Conservation (phyloP, 163 green algal genomes). For the Coccomyxa subellipsoidea region DNA sequence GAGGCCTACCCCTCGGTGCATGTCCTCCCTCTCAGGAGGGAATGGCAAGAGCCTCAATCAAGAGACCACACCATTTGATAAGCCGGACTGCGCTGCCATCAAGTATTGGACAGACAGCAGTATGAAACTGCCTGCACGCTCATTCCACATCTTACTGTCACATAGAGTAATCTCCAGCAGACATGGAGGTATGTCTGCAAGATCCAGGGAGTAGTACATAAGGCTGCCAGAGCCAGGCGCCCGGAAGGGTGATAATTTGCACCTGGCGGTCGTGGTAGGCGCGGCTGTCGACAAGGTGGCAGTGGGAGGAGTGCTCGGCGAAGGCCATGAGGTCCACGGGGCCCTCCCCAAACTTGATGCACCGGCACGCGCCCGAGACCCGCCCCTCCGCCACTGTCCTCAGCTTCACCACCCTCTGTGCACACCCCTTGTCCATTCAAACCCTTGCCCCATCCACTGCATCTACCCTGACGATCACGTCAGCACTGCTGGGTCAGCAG, state of each 20-base stretch:
- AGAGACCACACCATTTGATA: no score
- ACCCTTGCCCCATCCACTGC: no score
- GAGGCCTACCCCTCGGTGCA: not conserved
- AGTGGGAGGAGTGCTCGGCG: constrained; percentile 50
- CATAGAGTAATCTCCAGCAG: not conserved
- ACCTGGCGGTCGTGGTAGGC: constrained; percentile 28
- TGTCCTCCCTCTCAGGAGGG: no score
- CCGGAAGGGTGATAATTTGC: not conserved
- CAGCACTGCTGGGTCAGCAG: no score
- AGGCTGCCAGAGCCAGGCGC: not conserved
- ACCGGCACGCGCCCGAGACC: constrained; percentile 26
- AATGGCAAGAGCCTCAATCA: no score
- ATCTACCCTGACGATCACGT: no score
- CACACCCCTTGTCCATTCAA: not conserved
- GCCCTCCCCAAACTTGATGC: constrained; percentile 62
- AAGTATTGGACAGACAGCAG: not conserved
- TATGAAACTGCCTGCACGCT: not conserved
- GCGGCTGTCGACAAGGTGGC: constrained; percentile 33
- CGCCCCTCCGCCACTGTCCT: constrained; percentile 24
- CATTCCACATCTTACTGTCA: not conserved
- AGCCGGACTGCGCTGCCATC: no score
- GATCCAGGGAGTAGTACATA: not conserved
- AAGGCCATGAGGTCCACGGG: constrained; percentile 72
- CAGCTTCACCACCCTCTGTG: constrained; percentile 4
- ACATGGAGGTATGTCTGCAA: not conserved